Evolutionary conservation across 2,329 filamentous ascomycete genomes (phyloP).

Genomic region (Claviceps africana): DNA sequence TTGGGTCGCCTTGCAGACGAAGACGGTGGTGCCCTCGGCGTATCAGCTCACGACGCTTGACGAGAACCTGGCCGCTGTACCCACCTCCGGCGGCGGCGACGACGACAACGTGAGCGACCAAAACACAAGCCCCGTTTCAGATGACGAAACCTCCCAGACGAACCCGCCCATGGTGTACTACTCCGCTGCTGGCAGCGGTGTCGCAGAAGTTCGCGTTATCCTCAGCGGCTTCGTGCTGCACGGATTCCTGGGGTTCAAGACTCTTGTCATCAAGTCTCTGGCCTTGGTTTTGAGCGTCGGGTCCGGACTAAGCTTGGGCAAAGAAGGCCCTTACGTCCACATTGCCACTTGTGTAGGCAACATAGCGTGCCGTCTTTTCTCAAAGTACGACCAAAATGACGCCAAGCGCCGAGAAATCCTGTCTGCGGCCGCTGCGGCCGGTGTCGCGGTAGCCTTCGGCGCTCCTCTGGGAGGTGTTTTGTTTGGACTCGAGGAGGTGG

Average conservation of each 20-base stretch:
- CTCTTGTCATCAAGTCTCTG: slow-evolving; percentile 70
- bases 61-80: slow-evolving; percentile 69
- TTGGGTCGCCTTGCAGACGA: slow-evolving; percentile 72
- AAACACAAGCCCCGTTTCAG: slow-evolving; percentile 27
- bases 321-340: slow-evolving; percentile 94
- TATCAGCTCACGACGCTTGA: slow-evolving; percentile 79
- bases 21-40: slow-evolving; percentile 81
- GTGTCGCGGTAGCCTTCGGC: slow-evolving; percentile 88
- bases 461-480: slow-evolving; percentile 77
- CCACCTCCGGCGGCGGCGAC: slow-evolving; percentile 26
- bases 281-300: slow-evolving; percentile 79
- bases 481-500: slow-evolving; percentile 88
- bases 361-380: slow-evolving; percentile 83
- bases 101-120: slow-evolving; percentile 29
- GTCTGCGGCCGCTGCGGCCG: slow-evolving; percentile 83
- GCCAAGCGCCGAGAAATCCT: slow-evolving; percentile 85
- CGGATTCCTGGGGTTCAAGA: slow-evolving; percentile 82
- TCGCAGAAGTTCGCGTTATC: slow-evolving; percentile 94
- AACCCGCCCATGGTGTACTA: slow-evolving; percentile 78
- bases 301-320: slow-evolving; percentile 84
- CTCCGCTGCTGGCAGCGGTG: slow-evolving; percentile 86
- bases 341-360: slow-evolving; percentile 93
- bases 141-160: slow-evolving; percentile 23
- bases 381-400: slow-evolving; percentile 89
- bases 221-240: slow-evolving; percentile 96